Conservation (phyloP, 768 basidiomycete species). For the Mycena polygramma region DNA sequence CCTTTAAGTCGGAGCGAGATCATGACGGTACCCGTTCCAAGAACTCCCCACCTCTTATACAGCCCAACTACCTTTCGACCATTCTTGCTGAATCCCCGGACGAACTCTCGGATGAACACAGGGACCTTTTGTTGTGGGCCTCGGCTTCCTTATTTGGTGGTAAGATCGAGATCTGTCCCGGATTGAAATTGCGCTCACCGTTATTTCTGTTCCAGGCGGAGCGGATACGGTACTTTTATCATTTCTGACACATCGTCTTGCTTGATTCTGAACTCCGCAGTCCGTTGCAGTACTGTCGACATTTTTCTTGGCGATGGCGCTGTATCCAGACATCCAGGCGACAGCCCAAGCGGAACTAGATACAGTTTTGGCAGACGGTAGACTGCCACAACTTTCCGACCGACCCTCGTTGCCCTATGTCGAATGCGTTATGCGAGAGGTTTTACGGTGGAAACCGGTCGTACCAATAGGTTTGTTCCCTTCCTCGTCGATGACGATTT, state of each 20-base stretch:
- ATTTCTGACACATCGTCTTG: background rate
- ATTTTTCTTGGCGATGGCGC: slow-evolving; percentile 36
- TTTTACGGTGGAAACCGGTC: slow-evolving; percentile 44
- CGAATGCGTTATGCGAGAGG: slow-evolving; percentile 42
- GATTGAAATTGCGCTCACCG: background rate
- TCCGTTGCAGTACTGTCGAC: slow-evolving; percentile 25
- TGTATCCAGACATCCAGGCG: slow-evolving; percentile 44
- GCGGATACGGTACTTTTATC: slow-evolving; percentile 19
- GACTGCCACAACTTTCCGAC: slow-evolving; percentile 40
- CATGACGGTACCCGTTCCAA: background rate
- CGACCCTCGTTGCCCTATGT: slow-evolving; percentile 42
- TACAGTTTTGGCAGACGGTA: slow-evolving; percentile 27
- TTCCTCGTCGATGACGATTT: background rate
- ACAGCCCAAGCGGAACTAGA: slow-evolving; percentile 45
- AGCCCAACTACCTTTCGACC: slow-evolving; percentile 22
- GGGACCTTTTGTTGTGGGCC: slow-evolving; percentile 32
- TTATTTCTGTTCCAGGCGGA: slow-evolving; percentile 12
- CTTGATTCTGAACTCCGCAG: slow-evolving; percentile 2
- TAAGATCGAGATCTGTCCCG: background rate
- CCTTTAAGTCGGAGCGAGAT: background rate
- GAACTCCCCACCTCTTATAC: slow-evolving; percentile 11
- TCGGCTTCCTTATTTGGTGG: slow-evolving; percentile 38
- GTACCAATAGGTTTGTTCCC: slow-evolving; percentile 38
- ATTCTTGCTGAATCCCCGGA: slow-evolving; percentile 14
- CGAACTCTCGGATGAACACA: slow-evolving; percentile 12